Evolutionary conservation across 2,329 filamentous ascomycete genomes (phyloP).

Genomic region (Fusarium anguioides): DNA sequence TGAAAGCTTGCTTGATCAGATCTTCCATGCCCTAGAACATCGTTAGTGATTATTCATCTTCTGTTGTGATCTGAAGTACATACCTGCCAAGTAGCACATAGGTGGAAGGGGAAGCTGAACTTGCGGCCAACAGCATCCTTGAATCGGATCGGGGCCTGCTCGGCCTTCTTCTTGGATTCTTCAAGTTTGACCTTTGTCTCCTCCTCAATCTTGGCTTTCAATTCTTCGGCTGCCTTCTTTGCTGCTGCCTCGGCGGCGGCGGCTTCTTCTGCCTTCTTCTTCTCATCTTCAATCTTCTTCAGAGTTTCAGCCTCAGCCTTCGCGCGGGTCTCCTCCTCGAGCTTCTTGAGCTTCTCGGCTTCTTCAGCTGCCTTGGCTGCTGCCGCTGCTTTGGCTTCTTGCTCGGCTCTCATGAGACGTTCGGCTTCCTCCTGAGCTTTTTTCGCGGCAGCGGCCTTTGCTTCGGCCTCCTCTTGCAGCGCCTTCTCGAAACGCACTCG

Average conservation of each 20-base stretch:
- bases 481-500: constrained; percentile 55
- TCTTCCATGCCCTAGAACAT: constrained; percentile 80
- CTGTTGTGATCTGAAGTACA: constrained; percentile 47
- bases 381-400: constrained; percentile 55
- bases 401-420: constrained; percentile 52
- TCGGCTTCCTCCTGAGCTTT: constrained; percentile 58
- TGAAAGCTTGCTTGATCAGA: constrained; percentile 84
- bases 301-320: constrained; percentile 53
- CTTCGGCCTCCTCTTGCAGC: constrained; percentile 55
- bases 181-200: constrained; percentile 62
- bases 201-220: constrained; percentile 67
- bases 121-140: constrained; percentile 92
- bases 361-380: constrained; percentile 53
- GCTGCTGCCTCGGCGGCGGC: constrained; percentile 61
- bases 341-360: constrained; percentile 56
- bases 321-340: constrained; percentile 55
- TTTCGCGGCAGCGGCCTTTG: constrained; percentile 56
- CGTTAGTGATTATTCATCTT: constrained; percentile 37
- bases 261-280: constrained; percentile 52
- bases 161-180: constrained; percentile 63
- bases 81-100: constrained; percentile 88
- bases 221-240: constrained; percentile 70
- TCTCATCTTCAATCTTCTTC: constrained; percentile 57
- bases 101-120: constrained; percentile 89
- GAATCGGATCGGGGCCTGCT: constrained; percentile 84